Percentiles rank a stretch among this genome's conserved stretches.
Evolutionary conservation across 805 yeast genomes (phyloP).

Genomic region (Scheffersomyces coipomensis): DNA sequence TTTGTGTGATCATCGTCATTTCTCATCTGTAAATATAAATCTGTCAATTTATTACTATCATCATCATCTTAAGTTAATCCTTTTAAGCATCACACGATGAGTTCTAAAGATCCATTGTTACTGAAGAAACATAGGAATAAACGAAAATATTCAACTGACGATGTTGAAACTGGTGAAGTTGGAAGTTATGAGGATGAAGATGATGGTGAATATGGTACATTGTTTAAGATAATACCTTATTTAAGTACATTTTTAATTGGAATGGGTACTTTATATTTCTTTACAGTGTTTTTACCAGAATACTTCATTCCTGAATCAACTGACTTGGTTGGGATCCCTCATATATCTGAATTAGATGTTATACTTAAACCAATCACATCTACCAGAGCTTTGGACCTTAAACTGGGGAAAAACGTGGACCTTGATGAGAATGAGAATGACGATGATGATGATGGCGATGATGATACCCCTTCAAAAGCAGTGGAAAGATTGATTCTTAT

Average conservation of each 20-base stretch:
- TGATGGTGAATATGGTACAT: background rate
- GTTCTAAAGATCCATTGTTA: background rate
- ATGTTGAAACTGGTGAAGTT: no score
- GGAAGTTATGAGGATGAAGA: background rate
- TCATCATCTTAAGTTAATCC: no score
- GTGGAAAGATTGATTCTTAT: slow-evolving; percentile 59
- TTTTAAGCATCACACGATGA: no score
- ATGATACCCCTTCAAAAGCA: background rate
- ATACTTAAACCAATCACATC: slow-evolving; percentile 18
- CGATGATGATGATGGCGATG: slow-evolving; percentile 11
- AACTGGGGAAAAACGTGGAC: slow-evolving; percentile 7
- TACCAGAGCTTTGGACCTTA: background rate
- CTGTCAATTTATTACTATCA: no score
- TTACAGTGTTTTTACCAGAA: slow-evolving; percentile 32
- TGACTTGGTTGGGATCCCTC: slow-evolving; percentile 21
- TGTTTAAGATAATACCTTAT: background rate
- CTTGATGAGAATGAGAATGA: slow-evolving; percentile 15
- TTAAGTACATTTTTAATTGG: background rate
- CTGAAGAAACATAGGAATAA: background rate
- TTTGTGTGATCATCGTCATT: no score
- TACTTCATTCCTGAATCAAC: slow-evolving; percentile 32
- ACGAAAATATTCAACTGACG: background rate
- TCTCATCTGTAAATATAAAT: no score
- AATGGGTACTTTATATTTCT: slow-evolving; percentile 21
- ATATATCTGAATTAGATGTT: slow-evolving; percentile 22